Conservation (phyloP, 1,284 basidiomycete species). For the Tilletia walkeri region DNA sequence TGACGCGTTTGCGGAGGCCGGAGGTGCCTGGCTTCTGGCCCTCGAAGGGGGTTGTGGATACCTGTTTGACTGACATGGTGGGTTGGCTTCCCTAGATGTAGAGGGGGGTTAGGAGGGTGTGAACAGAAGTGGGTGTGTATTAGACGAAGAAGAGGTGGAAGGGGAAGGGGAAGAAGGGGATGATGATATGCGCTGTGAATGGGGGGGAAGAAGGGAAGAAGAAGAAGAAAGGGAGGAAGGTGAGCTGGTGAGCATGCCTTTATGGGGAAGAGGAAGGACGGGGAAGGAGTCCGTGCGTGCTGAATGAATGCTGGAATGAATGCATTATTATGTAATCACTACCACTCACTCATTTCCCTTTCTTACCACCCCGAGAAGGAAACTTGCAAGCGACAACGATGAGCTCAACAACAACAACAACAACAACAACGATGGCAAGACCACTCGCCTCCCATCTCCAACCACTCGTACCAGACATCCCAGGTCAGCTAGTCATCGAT, state of each 20-base stretch:
- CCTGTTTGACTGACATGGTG: conserved; percentile 43
- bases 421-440: not conserved
- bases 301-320: not conserved
- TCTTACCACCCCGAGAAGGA: too few relatives aligned
- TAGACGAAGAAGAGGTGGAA: too few relatives aligned
- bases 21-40: conserved; percentile 56
- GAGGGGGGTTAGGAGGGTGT: not conserved
- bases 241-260: not conserved
- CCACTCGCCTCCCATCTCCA: not conserved
- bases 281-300: too few relatives aligned
- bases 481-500: conserved; percentile 31
- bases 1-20: conserved; percentile 54
- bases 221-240: not conserved
- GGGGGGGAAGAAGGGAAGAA: not conserved
- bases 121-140: too few relatives aligned
- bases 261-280: too few relatives aligned
- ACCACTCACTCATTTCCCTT: not conserved
- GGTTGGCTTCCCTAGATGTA: not conserved
- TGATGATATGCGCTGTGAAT: not conserved
- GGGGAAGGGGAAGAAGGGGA: too few relatives aligned
- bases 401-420: not conserved
- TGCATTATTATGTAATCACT: not conserved
- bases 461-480: conserved; percentile 29
- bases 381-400: too few relatives aligned
- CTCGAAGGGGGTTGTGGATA: conserved; percentile 52